Evolutionary conservation across 495 filamentous ascomycete genomes (phyloP), one percentile per base, ranked within the genome.

Genomic region (Astrocystis sublimbata): DNA sequence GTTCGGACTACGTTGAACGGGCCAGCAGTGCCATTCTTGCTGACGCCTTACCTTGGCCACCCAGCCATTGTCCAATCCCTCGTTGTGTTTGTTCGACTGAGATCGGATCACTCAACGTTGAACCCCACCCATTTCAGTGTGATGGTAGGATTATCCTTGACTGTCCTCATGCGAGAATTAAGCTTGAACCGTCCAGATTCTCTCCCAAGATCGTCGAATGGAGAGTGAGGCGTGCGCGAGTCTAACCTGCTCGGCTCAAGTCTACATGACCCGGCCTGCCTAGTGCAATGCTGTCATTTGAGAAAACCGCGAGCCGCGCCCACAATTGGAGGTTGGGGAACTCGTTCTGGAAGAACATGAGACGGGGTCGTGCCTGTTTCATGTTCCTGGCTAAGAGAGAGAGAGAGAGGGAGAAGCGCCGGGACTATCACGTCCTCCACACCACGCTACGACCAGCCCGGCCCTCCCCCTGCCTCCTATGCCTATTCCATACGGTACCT

Each of bases 351-450:
- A 57, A 57, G 54, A 57, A 57, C n/a, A 21, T 45, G 54, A 43
- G 54, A 57, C 54, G 38, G 47, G 33, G 47, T 24, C 42, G 58
- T 52, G 47, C 58, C 35, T 42, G 58, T 61, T 61, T 61, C 58
- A 61, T 41, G 58, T 61, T 52, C 58, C 58, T 61, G 58, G 31
- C 45, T 50, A 36, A 31, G 33, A 17, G 50, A 46, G 38, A 46
- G 30, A 36, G 42, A 38, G 26, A 31, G 33, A 17, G 50, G 35
- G 38, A 46, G 30, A 36, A 31, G 56, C 45, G 43, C 23, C 40
- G 56, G 30, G 56, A 50, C 45, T 30, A 50, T 59, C 42, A 33
- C n/a, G 6, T 40, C 56, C 56, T 59, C 56, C 56, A 49, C 42
- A 38, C 21, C 10, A 33, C 56, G 38, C 30, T 50, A 52, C 24